Conservation (phyloP, 1,284 basidiomycete species). For the Singerocomus rubriflavus region DNA sequence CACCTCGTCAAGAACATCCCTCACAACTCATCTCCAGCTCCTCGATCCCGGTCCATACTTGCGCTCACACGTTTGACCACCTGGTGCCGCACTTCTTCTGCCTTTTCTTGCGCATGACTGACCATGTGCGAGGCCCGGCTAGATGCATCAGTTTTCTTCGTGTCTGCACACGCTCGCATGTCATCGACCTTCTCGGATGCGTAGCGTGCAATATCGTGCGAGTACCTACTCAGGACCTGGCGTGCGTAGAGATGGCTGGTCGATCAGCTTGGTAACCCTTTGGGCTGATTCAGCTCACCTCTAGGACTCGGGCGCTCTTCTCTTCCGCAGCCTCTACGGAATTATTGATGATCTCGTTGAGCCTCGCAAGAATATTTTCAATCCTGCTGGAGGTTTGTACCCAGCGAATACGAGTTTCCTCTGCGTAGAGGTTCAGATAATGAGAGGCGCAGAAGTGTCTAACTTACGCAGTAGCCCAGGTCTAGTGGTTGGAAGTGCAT, state of each 20-base stretch:
- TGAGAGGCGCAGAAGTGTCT: not conserved
- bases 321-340: conserved; percentile 70
- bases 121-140: conserved; percentile 26
- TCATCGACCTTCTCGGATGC: conserved; percentile 13
- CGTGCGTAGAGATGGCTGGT: not conserved
- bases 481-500: conserved; percentile 58
- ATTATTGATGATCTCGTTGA: conserved; percentile 59
- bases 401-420: conserved; percentile 78
- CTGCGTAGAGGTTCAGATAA: conserved; percentile 29
- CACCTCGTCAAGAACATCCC: not conserved
- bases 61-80: conserved; percentile 13
- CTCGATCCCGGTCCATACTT: conserved; percentile 13
- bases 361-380: conserved; percentile 54
- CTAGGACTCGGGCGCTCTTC: conserved; percentile 47
- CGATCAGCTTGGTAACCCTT: not conserved
- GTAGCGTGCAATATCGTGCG: conserved; percentile 17
- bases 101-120: conserved; percentile 31
- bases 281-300: conserved; percentile 20
- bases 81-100: conserved; percentile 16
- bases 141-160: conserved; percentile 17
- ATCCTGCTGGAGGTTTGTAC: conserved; percentile 57
- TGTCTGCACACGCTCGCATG: conserved; percentile 11
- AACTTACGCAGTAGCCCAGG: conserved; percentile 69
- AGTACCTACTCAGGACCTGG: conserved; percentile 36
- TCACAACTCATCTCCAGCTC: conserved; percentile 19